A percentile compares a stretch with the other conserved stretches of the same genome.
These are phyloP conservation scores for Rhododendron vialii DNA, from an alignment of 148 eudicot species.

Conservation along the genomic window DNA sequence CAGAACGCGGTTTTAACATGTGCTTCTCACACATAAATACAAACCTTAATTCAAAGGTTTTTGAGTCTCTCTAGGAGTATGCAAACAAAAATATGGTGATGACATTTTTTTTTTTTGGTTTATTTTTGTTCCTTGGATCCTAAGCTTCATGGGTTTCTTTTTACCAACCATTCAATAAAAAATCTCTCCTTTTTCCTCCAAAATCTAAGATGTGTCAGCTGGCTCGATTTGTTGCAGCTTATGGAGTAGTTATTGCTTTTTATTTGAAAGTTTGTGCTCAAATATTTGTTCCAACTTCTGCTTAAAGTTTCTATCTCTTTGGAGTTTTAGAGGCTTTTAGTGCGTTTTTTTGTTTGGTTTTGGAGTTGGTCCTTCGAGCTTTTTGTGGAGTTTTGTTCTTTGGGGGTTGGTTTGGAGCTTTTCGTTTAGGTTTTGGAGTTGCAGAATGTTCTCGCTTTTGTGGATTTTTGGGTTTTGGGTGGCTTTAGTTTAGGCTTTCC, in stretches of 20 bases:
- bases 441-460: no score
- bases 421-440: no score
- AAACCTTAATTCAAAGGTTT: conserved; percentile 16
- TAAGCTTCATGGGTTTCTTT: not conserved
- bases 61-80: conserved; percentile 46
- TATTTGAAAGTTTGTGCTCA: no score
- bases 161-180: conserved; percentile 6
- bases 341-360: no score
- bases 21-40: conserved; percentile 23
- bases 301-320: no score
- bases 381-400: no score
- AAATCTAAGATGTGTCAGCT: not conserved
- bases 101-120: conserved; percentile 11
- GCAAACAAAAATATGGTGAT: conserved; percentile 25
- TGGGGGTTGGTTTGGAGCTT: no score
- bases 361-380: no score
- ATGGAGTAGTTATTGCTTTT: not conserved
- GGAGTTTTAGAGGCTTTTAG: no score
- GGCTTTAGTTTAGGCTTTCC: no score
- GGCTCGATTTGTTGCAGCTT: not conserved
- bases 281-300: no score
- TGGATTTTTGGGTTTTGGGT: no score
- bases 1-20: conserved; percentile 47
- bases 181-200: not conserved
- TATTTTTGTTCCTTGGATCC: not conserved